phyloP scores from a whole-genome alignment of 257 asterid species.

The Nicotiana knightiana region DNA sequence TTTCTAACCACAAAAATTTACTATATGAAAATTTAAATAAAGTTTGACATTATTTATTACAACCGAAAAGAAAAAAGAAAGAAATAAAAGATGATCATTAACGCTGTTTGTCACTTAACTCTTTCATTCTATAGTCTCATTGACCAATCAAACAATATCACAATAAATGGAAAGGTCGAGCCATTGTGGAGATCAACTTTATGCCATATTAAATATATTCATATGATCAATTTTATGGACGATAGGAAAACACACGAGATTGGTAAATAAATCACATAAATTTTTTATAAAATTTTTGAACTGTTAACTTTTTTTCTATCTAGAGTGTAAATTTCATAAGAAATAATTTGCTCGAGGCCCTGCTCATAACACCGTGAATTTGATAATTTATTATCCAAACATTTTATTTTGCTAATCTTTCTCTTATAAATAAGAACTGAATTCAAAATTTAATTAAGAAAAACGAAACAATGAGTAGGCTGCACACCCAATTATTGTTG shows the following conservation, averaged over 20 bases:
- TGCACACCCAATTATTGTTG: not conserved
- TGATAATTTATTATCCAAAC: not conserved
- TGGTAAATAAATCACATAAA: too few relatives aligned
- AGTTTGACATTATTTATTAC: too few relatives aligned
- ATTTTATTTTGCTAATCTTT: not conserved
- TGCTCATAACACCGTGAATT: not conserved
- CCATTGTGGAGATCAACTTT: too few relatives aligned
- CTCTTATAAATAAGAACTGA: not conserved
- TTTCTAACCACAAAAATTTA: too few relatives aligned
- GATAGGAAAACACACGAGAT: too few relatives aligned
- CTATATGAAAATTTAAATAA: too few relatives aligned
- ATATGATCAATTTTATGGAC: too few relatives aligned
- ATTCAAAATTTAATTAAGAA: not conserved
- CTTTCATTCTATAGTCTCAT: not conserved
- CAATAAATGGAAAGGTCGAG: not conserved
- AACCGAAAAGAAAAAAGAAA: too few relatives aligned
- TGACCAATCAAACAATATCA: not conserved
- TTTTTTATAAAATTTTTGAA: too few relatives aligned
- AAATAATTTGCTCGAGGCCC: not conserved
- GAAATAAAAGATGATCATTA: not conserved
- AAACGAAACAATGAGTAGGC: not conserved
- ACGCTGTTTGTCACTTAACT: not conserved
- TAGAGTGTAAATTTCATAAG: too few relatives aligned
- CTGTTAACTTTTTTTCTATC: too few relatives aligned
- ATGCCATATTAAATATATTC: too few relatives aligned